Evolutionary conservation across 2,329 filamentous ascomycete species (phyloP).

Genomic region (Sporothrix curviconia): DNA sequence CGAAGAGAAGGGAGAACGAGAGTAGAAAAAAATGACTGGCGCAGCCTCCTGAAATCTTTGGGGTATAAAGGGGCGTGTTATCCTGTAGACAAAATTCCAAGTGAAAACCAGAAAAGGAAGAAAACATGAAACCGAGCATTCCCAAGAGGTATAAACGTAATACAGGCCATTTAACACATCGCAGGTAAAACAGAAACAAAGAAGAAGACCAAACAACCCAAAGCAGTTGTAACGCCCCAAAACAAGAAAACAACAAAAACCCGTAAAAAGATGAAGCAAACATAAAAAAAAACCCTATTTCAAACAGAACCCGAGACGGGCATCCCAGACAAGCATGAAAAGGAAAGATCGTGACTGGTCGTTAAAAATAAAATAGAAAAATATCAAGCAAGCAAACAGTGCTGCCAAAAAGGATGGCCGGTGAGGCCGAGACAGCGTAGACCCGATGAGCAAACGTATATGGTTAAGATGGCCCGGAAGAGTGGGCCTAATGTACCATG

Average conservation of each 20-base stretch:
- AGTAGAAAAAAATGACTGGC: not conserved
- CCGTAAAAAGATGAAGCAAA: constrained; percentile 1
- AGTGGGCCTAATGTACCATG: not conserved
- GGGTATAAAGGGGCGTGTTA: not conserved
- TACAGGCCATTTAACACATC: too few relatives aligned
- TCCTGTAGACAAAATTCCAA: not conserved
- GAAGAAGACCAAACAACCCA: not conserved
- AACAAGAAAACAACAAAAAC: not conserved
- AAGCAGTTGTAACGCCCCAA: not conserved
- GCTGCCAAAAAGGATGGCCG: too few relatives aligned
- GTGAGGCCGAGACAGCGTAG: too few relatives aligned
- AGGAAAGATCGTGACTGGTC: too few relatives aligned
- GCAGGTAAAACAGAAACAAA: not conserved
- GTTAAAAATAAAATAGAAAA: too few relatives aligned
- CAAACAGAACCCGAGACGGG: too few relatives aligned
- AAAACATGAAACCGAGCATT: not conserved
- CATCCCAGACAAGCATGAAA: too few relatives aligned
- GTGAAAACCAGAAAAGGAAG: not conserved
- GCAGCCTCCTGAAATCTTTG: not conserved
- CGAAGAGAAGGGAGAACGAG: not conserved
- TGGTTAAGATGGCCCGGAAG: constrained; percentile 6
- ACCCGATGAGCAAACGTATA: too few relatives aligned
- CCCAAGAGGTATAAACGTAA: not conserved
- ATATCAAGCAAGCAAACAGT: too few relatives aligned
- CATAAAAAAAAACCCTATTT: not conserved